Base-by-base conservation (phyloP, 345 rosid genomes). In the Tarenaya hassleriana region DNA sequence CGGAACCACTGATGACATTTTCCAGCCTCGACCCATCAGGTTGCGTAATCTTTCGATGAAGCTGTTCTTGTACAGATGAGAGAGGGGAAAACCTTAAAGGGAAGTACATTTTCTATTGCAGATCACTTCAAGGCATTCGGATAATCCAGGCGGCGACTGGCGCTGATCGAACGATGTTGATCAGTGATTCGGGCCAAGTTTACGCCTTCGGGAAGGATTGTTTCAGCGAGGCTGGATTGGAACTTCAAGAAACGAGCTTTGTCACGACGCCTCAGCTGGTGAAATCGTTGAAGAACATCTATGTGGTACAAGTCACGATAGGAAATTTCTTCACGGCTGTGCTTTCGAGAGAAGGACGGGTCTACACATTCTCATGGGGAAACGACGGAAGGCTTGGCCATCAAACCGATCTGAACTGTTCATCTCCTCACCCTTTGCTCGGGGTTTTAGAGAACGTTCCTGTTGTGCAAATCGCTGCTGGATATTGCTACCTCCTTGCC, bases 311-410 rank as follows among this genome's bases (percentile, higher is more conserved):
- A 77, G 95, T 81, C 48, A 84, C 94, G 4, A 85, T 92, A 38
- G 96, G 94, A 16, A 83, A 92, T 62, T 85, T 75, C 71, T 92
- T 92, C 69, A 88, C 98, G 1, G 95, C 96, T 19, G 84, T 92
- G 10, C 55, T 92, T 21, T 88, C 98, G 5, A 77, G 96, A 68
- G 98, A 92, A 68, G 98, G 98, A 45, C 78, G 83, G 60, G 94
- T 92, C 67, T 92, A 88, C 61, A 92, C 96, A 15, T 81, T 92
- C 50, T 85, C 91, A 10, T 88, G 96, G 98, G 98, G 96, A 10
- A 70, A 33, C 4, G 90, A 88, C 66, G 79, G 67, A 29, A 92
- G 55, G 64, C 82, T 88, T 8, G 94, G 98, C 61, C 98, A 88
- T 56, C 81, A 77, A 41, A 83, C 96, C 0, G 95, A 88, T 55